Conservation (phyloP, 495 filamentous ascomycete genomes). For the Xylaria cubensis region DNA sequence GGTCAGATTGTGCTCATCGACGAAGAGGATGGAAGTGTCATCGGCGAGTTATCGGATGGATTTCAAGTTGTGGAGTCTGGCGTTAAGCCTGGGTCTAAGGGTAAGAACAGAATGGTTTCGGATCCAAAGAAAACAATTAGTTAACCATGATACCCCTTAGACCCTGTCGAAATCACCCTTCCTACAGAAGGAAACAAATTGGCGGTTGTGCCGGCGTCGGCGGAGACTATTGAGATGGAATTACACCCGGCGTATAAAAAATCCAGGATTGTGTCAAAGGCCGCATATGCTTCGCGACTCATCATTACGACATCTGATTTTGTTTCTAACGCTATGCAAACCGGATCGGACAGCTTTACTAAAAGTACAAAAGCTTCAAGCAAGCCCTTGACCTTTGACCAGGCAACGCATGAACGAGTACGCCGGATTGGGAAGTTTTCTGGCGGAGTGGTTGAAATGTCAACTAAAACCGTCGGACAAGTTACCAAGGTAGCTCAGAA, state of each 20-base stretch:
- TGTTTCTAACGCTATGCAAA: conserved; percentile 75
- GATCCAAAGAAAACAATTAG: not conserved
- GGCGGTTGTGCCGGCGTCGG: conserved; percentile 74
- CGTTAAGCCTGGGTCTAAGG: conserved; percentile 84
- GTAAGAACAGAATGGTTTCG: conserved; percentile 53
- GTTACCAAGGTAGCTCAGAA: conserved; percentile 85
- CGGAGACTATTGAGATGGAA: conserved; percentile 80
- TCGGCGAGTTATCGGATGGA: conserved; percentile 86
- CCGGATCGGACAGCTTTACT: conserved; percentile 79
- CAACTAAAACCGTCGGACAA: conserved; percentile 80
- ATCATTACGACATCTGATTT: conserved; percentile 86
- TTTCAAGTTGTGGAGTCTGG: conserved; percentile 78
- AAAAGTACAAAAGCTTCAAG: conserved; percentile 74
- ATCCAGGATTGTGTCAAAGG: conserved; percentile 86
- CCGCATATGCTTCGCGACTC: conserved; percentile 86
- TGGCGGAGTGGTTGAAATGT: conserved; percentile 74
- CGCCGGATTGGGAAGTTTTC: conserved; percentile 86
- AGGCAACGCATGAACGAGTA: conserved; percentile 81
- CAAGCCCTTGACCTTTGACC: conserved; percentile 87
- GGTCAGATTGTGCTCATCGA: conserved; percentile 93
- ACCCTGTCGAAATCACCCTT: conserved; percentile 89
- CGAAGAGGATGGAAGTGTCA: conserved; percentile 93
- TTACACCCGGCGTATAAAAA: conserved; percentile 88
- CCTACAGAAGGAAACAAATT: conserved; percentile 76
- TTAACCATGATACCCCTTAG: conserved; percentile 49